Evolutionary conservation across 306 rosid genomes (phyloP), one percentile per base, ranked within the genome.

Genomic region (Vigna hirtella): DNA sequence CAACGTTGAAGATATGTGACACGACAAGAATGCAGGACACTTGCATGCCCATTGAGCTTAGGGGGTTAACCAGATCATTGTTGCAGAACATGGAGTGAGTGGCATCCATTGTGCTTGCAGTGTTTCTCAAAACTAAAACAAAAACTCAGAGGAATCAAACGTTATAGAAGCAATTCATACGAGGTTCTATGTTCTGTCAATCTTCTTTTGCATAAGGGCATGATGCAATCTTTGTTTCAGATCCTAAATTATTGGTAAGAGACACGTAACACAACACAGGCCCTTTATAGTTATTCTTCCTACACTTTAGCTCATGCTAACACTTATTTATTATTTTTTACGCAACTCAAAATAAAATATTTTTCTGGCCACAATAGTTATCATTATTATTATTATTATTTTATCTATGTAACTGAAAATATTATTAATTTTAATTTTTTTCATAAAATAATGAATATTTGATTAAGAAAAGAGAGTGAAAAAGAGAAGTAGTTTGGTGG

Each of bases 31-130:
- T 92, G 88, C 89, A 85, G 0, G 97, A 73, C 28, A 91, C 90
- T 59, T 95, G 98, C 88, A 92, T 80, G 48, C 97, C 95, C 97
- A 95, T 92, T 30, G 98, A 89, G 24, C 86, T 84, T 1, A 95
- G 74, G n/a, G 97, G 98, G 77, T 95, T 92, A 84, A 86, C 67
- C 76, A 92, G 51, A 77, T 90, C 84, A 48, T 42, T 80, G 80
- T 73, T 73, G 80, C 97, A 95, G 7, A 92, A 92, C 76, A 95
- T 79, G 43, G 61, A 36, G 11, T 86, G 84, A 24, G 98, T 89
- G 28, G 97, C 96, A 9, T 95, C 98, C 98, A 95, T 95, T 62
- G 66, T 76, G 77, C n/a, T 51, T 48, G 14, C 10, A 6, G 20
- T 50, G 47, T 75, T 58, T 28, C 15, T 28, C 59, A 72, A 63